phyloP scores from a whole-genome alignment of 2,329 filamentous ascomycete genomes.

The Blumeria hordei region DNA sequence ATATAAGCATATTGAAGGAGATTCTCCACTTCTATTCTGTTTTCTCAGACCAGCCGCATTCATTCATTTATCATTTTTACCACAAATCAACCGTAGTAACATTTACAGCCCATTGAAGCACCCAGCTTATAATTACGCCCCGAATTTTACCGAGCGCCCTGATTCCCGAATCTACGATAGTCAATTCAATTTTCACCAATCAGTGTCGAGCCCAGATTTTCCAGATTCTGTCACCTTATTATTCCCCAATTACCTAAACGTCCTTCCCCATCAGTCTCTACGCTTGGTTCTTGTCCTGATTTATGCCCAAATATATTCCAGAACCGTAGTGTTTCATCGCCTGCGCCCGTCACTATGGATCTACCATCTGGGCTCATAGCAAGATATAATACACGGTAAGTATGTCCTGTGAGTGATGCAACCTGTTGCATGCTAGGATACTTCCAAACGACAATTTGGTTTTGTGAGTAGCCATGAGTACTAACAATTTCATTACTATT shows the following conservation, averaged over 20 bases:
- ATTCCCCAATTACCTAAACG: constrained; percentile 59
- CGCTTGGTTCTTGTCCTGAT: constrained; percentile 41
- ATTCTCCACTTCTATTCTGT: too few relatives aligned
- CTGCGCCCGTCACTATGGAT: constrained; percentile 82
- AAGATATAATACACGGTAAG: constrained; percentile 83
- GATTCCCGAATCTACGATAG: too few relatives aligned
- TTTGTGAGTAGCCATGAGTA: constrained; percentile 92
- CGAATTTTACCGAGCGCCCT: too few relatives aligned
- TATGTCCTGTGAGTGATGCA: constrained; percentile 83
- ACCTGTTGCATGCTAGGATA: constrained; percentile 97
- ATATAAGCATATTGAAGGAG: too few relatives aligned
- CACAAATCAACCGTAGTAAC: too few relatives aligned
- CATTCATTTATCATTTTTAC: too few relatives aligned
- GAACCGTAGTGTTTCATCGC: constrained; percentile 86
- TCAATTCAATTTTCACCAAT: too few relatives aligned
- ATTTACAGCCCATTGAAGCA: too few relatives aligned
- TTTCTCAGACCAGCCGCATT: too few relatives aligned
- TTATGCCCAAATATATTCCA: constrained; percentile 89
- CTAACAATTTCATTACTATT: constrained; percentile 95
- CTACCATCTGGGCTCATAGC: constrained; percentile 94
- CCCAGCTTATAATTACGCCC: too few relatives aligned
- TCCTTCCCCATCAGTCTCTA: constrained; percentile 33
- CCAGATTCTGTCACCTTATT: constrained; percentile 32
- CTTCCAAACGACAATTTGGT: constrained; percentile 98
- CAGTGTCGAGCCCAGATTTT: too few relatives aligned